A percentile compares a stretch with the other conserved stretches of the same genome.
These are phyloP conservation scores for Candida qinlingensis DNA, from an alignment of 805 yeast genomes.

Conservation along the genomic window DNA sequence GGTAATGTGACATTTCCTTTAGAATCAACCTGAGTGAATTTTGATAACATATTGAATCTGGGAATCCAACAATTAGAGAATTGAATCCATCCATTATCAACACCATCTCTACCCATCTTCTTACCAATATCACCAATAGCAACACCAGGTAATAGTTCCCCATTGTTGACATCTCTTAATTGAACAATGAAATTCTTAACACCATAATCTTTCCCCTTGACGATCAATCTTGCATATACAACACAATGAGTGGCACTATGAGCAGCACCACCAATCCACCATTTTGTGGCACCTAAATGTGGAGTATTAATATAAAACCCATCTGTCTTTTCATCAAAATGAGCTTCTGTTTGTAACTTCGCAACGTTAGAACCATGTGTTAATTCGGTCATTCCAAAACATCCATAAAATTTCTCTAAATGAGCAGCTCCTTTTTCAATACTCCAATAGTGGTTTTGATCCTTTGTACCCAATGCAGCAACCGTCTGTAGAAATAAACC, in stretches of 20 bases:
- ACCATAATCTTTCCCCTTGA: conserved; percentile 81
- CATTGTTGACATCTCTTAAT: conserved; percentile 67
- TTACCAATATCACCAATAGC: conserved; percentile 88
- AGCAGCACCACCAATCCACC: conserved; percentile 99
- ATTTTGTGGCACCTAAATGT: conserved; percentile 85
- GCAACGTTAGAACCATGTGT: conserved; percentile 95
- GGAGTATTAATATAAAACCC: conserved; percentile 80
- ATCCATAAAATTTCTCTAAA: conserved; percentile 62
- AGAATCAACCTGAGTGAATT: conserved; percentile 63
- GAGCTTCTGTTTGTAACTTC: conserved; percentile 83
- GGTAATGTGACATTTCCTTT: conserved; percentile 65
- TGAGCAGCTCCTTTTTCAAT: conserved; percentile 54
- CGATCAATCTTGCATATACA: conserved; percentile 77
- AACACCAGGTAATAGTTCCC: conserved; percentile 67
- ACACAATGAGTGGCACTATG: conserved; percentile 86
- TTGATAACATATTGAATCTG: conserved; percentile 73
- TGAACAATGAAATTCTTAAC: conserved; percentile 96
- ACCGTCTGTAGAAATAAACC: conserved; percentile 79
- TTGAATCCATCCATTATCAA: conserved; percentile 96
- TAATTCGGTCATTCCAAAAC: conserved; percentile 90
- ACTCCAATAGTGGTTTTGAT: conserved; percentile 81
- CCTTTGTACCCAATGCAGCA: conserved; percentile 80
- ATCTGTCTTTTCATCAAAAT: conserved; percentile 59
- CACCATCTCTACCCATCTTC: conserved; percentile 94
- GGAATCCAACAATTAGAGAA: conserved; percentile 81